Evolutionary conservation across 306 rosid genomes (phyloP).

Genomic region (Senna tora): DNA sequence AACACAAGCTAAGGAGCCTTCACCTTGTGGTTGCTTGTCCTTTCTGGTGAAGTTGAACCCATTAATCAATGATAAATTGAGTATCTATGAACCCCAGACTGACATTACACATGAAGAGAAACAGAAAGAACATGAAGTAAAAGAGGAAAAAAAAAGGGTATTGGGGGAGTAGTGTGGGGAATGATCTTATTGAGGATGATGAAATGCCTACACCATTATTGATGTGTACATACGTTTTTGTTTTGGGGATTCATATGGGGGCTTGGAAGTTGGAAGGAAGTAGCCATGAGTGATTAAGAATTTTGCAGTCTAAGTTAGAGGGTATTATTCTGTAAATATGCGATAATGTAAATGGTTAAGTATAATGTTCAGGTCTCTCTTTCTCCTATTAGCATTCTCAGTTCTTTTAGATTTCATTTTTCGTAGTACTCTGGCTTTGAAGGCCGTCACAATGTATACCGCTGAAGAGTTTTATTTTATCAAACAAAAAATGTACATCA

Average conservation of each 20-base stretch:
- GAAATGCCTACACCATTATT: conserved; percentile 28
- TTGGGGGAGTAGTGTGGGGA: conserved; percentile 14
- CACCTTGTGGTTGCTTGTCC: conserved; percentile 40
- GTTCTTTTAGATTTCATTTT: background rate
- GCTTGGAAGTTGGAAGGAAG: conserved; percentile 33
- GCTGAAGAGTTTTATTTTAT: background rate
- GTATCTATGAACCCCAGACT: conserved; percentile 21
- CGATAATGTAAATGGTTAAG: conserved; percentile 69
- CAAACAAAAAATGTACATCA: background rate
- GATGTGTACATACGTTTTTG: conserved; percentile 19
- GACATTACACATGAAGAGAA: conserved; percentile 22
- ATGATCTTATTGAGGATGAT: conserved; percentile 32
- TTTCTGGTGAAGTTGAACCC: conserved; percentile 36
- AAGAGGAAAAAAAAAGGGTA: background rate
- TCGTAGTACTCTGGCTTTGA: conserved; percentile 23
- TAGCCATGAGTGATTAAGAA: conserved; percentile 46
- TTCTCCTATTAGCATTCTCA: background rate
- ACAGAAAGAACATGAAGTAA: background rate
- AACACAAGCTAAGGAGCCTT: conserved; percentile 44
- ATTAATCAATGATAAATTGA: conserved; percentile 23
- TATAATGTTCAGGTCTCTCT: conserved; percentile 43
- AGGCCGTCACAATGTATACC: conserved; percentile 23
- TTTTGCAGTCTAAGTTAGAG: conserved; percentile 69
- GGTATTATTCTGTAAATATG: conserved; percentile 78
- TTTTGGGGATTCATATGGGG: conserved; percentile 24